phyloP scores from a whole-genome alignment of 2,329 filamentous ascomycete species.

The Alternaria infectoria region DNA sequence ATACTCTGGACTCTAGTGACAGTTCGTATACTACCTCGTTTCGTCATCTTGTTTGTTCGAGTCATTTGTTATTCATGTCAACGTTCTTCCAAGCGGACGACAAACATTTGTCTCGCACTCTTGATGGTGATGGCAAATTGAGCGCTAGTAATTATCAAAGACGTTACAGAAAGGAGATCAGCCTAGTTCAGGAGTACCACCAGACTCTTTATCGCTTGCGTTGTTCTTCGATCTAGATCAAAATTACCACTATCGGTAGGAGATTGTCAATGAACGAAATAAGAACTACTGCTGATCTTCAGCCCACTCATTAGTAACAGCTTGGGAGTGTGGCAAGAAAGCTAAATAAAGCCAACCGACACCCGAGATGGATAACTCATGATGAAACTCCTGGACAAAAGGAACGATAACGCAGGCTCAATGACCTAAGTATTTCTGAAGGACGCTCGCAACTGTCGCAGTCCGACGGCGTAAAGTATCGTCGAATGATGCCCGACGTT shows the following conservation, averaged over 20 bases:
- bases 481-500: background rate
- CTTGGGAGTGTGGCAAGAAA: background rate
- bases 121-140: background rate
- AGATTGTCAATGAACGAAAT: background rate
- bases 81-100: background rate
- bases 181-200: background rate
- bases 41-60: background rate
- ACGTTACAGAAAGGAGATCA: background rate
- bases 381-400: background rate
- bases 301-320: background rate
- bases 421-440: background rate
- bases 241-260: background rate
- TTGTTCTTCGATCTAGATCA: background rate
- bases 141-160: background rate
- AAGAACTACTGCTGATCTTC: background rate
- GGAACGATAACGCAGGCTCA: background rate
- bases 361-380: background rate
- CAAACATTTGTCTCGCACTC: background rate
- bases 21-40: background rate
- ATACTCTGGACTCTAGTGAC: background rate
- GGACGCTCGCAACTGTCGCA: background rate
- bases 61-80: background rate
- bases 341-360: background rate
- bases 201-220: background rate
- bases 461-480: background rate